These are phyloP conservation scores for Beauveria sp. DNA, from an alignment of 2,329 filamentous ascomycete species.

Conservation along the genomic window DNA sequence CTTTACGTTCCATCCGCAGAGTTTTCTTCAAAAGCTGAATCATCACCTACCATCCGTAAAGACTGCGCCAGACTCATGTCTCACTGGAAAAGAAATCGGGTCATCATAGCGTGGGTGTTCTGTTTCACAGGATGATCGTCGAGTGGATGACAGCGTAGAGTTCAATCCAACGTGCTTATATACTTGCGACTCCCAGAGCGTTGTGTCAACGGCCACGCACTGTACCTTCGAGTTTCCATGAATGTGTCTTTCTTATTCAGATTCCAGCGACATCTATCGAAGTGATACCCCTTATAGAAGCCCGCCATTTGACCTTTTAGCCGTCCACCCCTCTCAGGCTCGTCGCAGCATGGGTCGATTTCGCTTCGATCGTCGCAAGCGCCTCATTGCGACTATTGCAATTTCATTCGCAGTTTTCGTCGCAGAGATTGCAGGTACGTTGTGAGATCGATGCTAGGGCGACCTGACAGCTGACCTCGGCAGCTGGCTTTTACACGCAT, in stretches of 20 bases:
- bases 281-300: too few species aligned
- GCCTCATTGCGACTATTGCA: constrained; percentile 38
- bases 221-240: background rate
- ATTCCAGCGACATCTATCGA: background rate
- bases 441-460: background rate
- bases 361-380: constrained; percentile 31
- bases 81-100: background rate
- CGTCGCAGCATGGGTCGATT: constrained; percentile 15
- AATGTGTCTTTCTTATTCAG: background rate
- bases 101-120: background rate
- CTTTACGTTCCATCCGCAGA: background rate
- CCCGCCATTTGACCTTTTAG: too few species aligned
- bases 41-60: background rate
- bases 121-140: background rate
- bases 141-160: background rate
- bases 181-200: background rate
- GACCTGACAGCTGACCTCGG: background rate
- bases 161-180: background rate
- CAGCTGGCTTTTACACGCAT: constrained; percentile 60
- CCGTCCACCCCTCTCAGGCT: background rate
- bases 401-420: constrained; percentile 46
- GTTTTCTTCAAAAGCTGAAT: background rate
- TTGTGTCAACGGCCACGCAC: background rate
- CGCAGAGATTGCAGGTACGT: constrained; percentile 41
- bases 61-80: background rate